Evolutionary conservation across 2,329 filamentous ascomycete genomes (phyloP).

Genomic region (Chaetomiaceae sp.): DNA sequence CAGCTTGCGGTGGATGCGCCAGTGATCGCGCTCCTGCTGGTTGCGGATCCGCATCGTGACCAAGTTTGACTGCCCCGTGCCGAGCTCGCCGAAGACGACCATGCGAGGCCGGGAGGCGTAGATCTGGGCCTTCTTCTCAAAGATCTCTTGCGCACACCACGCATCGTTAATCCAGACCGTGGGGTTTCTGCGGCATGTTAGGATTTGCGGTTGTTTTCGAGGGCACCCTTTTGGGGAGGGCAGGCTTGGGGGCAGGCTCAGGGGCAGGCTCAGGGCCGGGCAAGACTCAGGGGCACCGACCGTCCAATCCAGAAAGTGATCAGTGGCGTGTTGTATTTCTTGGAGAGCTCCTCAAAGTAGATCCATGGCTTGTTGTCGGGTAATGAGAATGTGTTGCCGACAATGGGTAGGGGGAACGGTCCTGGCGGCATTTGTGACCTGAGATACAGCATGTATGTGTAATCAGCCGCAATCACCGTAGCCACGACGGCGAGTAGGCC

Average conservation of each 20-base stretch:
- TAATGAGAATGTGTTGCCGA: slow-evolving; percentile 52
- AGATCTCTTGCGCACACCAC: slow-evolving; percentile 47
- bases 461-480: slow-evolving; percentile 36
- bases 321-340: slow-evolving; percentile 43
- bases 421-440: slow-evolving; percentile 49
- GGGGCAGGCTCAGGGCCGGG: too few species aligned
- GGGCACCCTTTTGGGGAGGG: too few species aligned
- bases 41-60: slow-evolving; percentile 41
- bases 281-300: slow-evolving; percentile 22
- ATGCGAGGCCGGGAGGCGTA: slow-evolving; percentile 48
- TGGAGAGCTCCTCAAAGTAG: slow-evolving; percentile 50
- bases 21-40: slow-evolving; percentile 37
- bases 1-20: slow-evolving; percentile 44
- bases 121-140: slow-evolving; percentile 48
- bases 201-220: background rate
- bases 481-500: slow-evolving; percentile 24
- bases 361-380: slow-evolving; percentile 54
- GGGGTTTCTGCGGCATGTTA: slow-evolving; percentile 30
- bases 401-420: slow-evolving; percentile 48
- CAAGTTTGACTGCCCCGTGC: slow-evolving; percentile 40
- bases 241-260: too few species aligned
- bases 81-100: slow-evolving; percentile 44
- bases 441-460: slow-evolving; percentile 45
- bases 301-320: slow-evolving; percentile 55
- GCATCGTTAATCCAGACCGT: slow-evolving; percentile 47